Conservation (phyloP, 805 yeast genomes). For the Candida caryicola region DNA sequence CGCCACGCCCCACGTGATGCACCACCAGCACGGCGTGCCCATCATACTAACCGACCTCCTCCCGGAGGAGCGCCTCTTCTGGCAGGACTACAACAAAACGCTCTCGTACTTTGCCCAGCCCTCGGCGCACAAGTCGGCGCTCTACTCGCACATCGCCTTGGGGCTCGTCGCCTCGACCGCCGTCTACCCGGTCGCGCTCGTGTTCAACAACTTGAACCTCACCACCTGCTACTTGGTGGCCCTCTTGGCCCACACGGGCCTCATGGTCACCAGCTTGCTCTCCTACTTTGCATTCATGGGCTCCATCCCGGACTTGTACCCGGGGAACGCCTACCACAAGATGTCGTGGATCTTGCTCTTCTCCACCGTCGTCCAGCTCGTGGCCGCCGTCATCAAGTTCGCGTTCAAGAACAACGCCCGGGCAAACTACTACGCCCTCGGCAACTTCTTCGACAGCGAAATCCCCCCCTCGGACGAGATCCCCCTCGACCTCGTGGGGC, state of each 20-base stretch:
- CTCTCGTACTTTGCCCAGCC: conserved; percentile 58
- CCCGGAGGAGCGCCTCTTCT: conserved; percentile 69
- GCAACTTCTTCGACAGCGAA: conserved; percentile 11
- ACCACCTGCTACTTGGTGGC: conserved; percentile 23
- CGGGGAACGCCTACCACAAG: conserved; percentile 67
- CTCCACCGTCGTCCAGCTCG: conserved; percentile 51
- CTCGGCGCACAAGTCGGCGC: conserved; percentile 46
- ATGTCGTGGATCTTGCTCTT: conserved; percentile 62
- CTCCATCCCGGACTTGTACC: conserved; percentile 66
- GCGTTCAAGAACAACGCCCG: conserved; percentile 27
- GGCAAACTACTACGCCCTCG: conserved; percentile 1
- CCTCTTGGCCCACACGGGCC: conserved; percentile 40
- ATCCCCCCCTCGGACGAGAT: conserved; percentile 14
- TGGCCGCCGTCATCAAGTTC: conserved; percentile 49
- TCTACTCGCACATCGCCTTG: conserved; percentile 53
- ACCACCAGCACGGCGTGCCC: conserved; percentile 67
- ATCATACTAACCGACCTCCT: conserved; percentile 64
- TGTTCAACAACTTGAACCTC: conserved; percentile 58
- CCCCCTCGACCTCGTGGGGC: conserved; percentile 10
- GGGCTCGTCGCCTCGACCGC: conserved; percentile 46
- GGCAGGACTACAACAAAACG: conserved; percentile 78
- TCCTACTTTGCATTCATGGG: conserved; percentile 55
- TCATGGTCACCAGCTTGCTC: conserved; percentile 50
- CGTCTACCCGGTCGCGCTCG: conserved; percentile 65
- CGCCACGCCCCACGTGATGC: conserved; percentile 29